Conservation (phyloP, 1,284 basidiomycete genomes). For the Chiua sp. region DNA sequence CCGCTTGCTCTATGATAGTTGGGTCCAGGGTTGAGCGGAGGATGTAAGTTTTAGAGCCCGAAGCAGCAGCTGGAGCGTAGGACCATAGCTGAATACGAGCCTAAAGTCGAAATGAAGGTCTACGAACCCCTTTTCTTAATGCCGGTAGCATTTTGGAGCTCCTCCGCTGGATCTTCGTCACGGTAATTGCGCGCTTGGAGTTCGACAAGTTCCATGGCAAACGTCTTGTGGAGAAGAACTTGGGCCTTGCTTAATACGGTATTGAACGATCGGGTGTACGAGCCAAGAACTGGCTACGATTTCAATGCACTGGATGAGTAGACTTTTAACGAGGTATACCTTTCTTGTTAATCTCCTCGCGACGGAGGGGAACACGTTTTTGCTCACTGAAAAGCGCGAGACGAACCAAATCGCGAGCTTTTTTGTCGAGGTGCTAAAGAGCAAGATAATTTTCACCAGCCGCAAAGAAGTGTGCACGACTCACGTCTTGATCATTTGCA, state of each 20-base stretch:
- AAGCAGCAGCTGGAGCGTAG: slow-evolving; percentile 48
- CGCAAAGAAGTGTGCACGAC: slow-evolving; percentile 4
- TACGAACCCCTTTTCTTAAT: slow-evolving; percentile 57
- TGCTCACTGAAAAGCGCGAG: slow-evolving; percentile 77
- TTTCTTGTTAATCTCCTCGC: slow-evolving; percentile 83
- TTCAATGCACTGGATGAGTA: background rate
- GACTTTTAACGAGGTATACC: slow-evolving; percentile 42
- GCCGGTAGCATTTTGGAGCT: slow-evolving; percentile 54
- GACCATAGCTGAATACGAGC: background rate
- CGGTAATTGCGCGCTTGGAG: slow-evolving; percentile 66
- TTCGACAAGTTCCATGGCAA: slow-evolving; percentile 80
- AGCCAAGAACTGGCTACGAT: slow-evolving; percentile 57
- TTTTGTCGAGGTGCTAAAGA: slow-evolving; percentile 59
- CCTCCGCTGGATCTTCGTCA: slow-evolving; percentile 52
- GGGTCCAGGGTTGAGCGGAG: slow-evolving; percentile 68
- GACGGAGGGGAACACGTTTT: slow-evolving; percentile 58
- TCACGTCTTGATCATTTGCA: slow-evolving; percentile 28
- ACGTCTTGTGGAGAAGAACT: slow-evolving; percentile 57
- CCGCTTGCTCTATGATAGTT: slow-evolving; percentile 61
- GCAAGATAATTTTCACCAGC: background rate
- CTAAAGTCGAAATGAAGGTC: background rate
- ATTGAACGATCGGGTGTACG: slow-evolving; percentile 61
- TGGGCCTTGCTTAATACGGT: slow-evolving; percentile 64
- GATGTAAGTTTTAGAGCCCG: slow-evolving; percentile 75
- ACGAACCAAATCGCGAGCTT: slow-evolving; percentile 69